Base-by-base conservation (phyloP, 2,329 filamentous ascomycete species). In the Aspergillus pseudonomiae region DNA sequence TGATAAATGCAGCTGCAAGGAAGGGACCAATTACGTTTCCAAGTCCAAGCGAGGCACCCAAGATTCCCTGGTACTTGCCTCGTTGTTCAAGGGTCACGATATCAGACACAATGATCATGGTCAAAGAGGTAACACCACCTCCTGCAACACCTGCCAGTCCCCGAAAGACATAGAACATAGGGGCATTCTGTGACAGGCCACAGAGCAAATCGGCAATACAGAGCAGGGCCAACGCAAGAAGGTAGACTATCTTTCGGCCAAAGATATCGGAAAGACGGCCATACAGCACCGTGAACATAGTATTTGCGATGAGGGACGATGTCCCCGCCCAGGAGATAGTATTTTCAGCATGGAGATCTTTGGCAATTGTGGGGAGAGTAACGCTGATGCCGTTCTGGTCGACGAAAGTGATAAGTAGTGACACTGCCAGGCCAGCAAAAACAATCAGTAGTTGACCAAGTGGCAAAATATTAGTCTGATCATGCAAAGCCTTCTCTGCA, bases 251-350 rank as follows among this genome's bases (percentile, higher is more conserved):
- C 71, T 89, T 89, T 21, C 87, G 82, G 24, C 86, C 86, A 57
- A 88, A 83, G 1, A 89, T 84, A 72, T 89, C 86, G 0, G 86
- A 88, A 3, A 89, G 69, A 3, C 86, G 82, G 24, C 88, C 87
- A 71, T 89, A 89, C 0, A 90, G 80, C 63, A 89, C 86, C 66
- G 88, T 87, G 66, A 89, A 90, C 39, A 85, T 84, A 0, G 88
- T 89, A 61, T 85, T 87, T 3, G 88, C 86, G 6, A 92, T 82
- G 5, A 92, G 79, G 67, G 90, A 92, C 19, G 87, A 87, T 5
- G 89, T 91, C 2, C 89, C 89, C 14, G 88, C 85, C 90, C 89
- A 92, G 71, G 91, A 91, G 54, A 88, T 88, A 2, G 77, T 77
- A 61, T 78, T 67, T 55, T 76, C 75, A 1, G 79, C 79, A 60